Evolutionary conservation across 2,329 filamentous ascomycete species (phyloP).

Genomic region (Fusarium sp.): DNA sequence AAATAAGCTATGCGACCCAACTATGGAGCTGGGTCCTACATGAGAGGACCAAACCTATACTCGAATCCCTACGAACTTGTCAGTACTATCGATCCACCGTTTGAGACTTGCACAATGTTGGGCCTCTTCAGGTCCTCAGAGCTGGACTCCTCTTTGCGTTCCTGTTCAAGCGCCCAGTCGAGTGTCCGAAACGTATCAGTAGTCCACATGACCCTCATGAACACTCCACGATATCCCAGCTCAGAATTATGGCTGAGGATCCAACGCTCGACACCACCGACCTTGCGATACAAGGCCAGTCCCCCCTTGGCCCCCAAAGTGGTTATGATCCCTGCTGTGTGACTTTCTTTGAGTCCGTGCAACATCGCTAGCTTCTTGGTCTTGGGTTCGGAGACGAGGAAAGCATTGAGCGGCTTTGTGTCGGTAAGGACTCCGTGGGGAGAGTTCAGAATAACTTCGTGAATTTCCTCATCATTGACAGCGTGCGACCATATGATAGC

Average conservation of each 20-base stretch:
- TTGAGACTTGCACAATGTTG: conserved; percentile 22
- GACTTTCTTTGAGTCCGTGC: conserved; percentile 41
- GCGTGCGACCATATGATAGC: conserved; percentile 41
- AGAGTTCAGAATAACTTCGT: conserved; percentile 38
- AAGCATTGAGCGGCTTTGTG: conserved; percentile 30
- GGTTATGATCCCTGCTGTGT: conserved; percentile 13
- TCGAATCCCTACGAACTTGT: not conserved
- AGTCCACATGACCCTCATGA: conserved; percentile 28
- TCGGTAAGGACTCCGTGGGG: conserved; percentile 39
- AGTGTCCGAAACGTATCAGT: conserved; percentile 33
- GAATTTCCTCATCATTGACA: conserved; percentile 9
- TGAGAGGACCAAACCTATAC: too few relatives aligned
- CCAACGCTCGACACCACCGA: conserved; percentile 41
- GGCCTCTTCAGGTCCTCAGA: conserved; percentile 3
- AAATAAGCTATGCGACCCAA: too few relatives aligned
- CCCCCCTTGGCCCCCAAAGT: conserved; percentile 30
- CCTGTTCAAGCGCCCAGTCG: conserved; percentile 36
- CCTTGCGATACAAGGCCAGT: conserved; percentile 34
- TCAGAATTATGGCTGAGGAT: conserved; percentile 27
- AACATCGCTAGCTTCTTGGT: conserved; percentile 42
- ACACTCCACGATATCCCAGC: conserved; percentile 27
- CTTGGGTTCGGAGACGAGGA: conserved; percentile 31
- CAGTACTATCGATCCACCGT: conserved; percentile 33
- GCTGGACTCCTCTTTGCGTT: not conserved
- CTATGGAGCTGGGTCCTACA: too few relatives aligned